Evolutionary conservation across 2,329 filamentous ascomycete genomes (phyloP).

Genomic region (Exserohilum turcica): DNA sequence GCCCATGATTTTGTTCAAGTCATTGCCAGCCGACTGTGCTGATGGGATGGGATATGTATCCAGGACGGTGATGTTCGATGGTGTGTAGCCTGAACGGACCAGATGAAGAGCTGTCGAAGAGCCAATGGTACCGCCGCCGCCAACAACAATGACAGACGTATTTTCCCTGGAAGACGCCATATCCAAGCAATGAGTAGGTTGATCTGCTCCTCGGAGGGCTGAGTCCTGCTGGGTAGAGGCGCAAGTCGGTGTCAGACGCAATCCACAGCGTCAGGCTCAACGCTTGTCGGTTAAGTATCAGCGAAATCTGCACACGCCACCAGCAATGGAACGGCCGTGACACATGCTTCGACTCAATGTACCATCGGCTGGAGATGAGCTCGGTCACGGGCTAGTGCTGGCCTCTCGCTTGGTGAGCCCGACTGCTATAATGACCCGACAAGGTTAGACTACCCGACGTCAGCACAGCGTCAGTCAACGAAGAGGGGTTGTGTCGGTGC

Average conservation of each 20-base stretch:
- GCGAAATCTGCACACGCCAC: conserved; percentile 24
- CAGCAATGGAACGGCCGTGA: conserved; percentile 12
- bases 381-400: conserved; percentile 3
- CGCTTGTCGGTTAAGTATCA: conserved; percentile 16
- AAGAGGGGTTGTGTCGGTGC: not conserved
- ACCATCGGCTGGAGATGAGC: conserved; percentile 3
- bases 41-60: conserved; percentile 56
- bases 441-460: conserved; percentile 5
- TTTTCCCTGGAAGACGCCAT: conserved; percentile 28
- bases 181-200: not conserved
- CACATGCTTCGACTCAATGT: conserved; percentile 1
- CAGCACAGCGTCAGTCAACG: conserved; percentile 4
- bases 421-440: conserved; percentile 8
- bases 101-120: conserved; percentile 60
- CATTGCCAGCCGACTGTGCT: conserved; percentile 56
- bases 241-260: conserved; percentile 11
- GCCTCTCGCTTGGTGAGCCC: conserved; percentile 15
- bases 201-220: not conserved
- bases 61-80: conserved; percentile 54
- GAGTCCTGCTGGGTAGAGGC: not conserved
- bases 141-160: conserved; percentile 48
- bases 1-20: conserved; percentile 57
- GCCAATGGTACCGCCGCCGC: conserved; percentile 61
- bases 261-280: conserved; percentile 8
- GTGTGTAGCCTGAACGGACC: conserved; percentile 55